Base-by-base conservation (phyloP, 352 stramenopile species). In the Globisporangium megalacanthum region DNA sequence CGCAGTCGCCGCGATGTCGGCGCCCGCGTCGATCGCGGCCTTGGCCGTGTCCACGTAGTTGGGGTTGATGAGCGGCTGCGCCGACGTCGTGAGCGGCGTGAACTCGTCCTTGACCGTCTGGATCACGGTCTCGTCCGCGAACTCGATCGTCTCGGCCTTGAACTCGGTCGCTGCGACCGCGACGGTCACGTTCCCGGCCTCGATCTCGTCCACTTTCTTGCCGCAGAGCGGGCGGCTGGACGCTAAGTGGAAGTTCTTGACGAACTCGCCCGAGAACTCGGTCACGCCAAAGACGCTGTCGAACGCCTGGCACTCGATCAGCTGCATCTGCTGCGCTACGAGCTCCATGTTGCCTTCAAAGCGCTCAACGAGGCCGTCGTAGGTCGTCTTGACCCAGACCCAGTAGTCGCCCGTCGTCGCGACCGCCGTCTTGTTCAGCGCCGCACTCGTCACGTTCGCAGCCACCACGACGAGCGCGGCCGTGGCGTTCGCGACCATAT, bases 271-370 rank as follows among this genome's bases (percentile, higher is more conserved):
- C 56, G 74, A 71, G 54, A 77, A 76, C 65, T 79, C 75, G 19
- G 55, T 56, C 6, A 86, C 56, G 6, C 69, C 58, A 57, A 83
- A 83, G 36, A 83, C 69, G 33, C 64, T 72, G 51, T 79, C 64
- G 63, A 80, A 88, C 50, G 78, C 77, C 58, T 81, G 68, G 57
- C 73, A 83, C 58, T 88, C 78, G 3, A 85, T 65, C 35, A 88
- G 62, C 55, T 80, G 76, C 62, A 88, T 61, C 61, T 88, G 78
- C 59, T 77, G 70, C 29, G 73, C 59, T 36, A 88, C 75, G 41
- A 88, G 62, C 49, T 75, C 66, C 52, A 88, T 60, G 57, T 86
- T 83, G 54, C 75, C 78, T 15, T 83, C 62, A 45, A 88, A 88
- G 20, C 74, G 72, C 47, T 65, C 69, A 56, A 72, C 72, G 36